phyloP scores from a whole-genome alignment of 805 yeast species.

The Cyberlindnera subsufficiens region DNA sequence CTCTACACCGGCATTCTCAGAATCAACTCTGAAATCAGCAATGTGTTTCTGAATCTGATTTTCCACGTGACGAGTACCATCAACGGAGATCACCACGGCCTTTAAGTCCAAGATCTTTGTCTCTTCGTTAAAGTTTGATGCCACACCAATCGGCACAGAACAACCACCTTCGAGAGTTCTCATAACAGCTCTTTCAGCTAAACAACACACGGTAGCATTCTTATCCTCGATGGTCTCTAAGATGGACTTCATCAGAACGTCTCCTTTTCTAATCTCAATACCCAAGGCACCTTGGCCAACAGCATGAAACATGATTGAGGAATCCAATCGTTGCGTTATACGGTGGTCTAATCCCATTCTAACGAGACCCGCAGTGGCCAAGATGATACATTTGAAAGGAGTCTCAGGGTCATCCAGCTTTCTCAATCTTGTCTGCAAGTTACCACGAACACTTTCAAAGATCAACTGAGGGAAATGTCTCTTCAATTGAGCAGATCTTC shows the following conservation, averaged over 20 bases:
- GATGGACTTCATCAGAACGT: conserved; percentile 49
- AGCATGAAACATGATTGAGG: conserved; percentile 86
- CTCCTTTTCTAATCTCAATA: conserved; percentile 75
- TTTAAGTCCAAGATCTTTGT: conserved; percentile 45
- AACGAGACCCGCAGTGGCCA: conserved; percentile 89
- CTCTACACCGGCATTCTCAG: conserved; percentile 61
- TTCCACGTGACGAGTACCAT: conserved; percentile 69
- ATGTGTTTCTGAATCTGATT: conserved; percentile 32
- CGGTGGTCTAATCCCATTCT: conserved; percentile 69
- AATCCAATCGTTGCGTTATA: conserved; percentile 65
- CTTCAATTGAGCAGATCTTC: conserved; percentile 87
- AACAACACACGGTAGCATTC: conserved; percentile 66
- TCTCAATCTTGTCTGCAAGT: conserved; percentile 67
- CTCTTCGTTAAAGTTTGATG: conserved; percentile 44
- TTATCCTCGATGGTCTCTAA: conserved; percentile 61
- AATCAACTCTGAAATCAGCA: conserved; percentile 47
- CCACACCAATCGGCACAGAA: conserved; percentile 94
- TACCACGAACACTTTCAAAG: conserved; percentile 86
- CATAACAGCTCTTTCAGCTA: conserved; percentile 85
- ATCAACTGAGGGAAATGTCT: conserved; percentile 69
- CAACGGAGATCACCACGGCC: conserved; percentile 79
- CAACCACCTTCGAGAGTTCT: conserved; percentile 94
- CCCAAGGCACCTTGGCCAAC: conserved; percentile 99
- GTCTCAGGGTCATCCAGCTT: conserved; percentile 73
- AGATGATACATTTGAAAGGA: conserved; percentile 64